These are phyloP conservation scores for Quercus engelmannii DNA, from an alignment of 306 rosid genomes.

Conservation along the genomic window DNA sequence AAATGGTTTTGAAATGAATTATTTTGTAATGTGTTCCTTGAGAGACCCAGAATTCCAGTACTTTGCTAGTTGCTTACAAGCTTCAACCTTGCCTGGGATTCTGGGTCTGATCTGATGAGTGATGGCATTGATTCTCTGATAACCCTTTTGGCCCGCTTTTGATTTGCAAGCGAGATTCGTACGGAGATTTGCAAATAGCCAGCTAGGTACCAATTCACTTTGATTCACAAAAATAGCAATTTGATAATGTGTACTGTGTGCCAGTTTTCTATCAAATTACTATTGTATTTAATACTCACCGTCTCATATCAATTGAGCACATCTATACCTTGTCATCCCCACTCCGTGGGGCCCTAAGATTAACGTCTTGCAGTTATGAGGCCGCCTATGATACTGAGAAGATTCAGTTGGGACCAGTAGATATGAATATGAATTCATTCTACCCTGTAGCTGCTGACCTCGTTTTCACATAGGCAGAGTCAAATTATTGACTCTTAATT, in stretches of 20 bases:
- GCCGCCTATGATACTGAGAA: too few species aligned
- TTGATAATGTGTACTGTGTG: not conserved
- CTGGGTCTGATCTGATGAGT: conserved; percentile 3
- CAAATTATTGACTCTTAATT: not conserved
- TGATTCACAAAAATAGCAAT: conserved; percentile 1
- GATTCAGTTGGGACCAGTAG: not conserved
- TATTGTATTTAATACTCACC: not conserved
- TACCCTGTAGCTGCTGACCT: not conserved
- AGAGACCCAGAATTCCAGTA: not conserved
- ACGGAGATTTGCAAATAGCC: conserved; percentile 30
- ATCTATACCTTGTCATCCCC: not conserved
- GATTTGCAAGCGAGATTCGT: conserved; percentile 35
- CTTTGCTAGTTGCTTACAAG: not conserved
- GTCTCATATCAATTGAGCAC: not conserved
- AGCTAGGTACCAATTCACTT: conserved; percentile 27
- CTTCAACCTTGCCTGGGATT: not conserved
- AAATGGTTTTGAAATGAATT: not conserved
- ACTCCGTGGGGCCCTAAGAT: not conserved
- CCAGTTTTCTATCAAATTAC: not conserved
- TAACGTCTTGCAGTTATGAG: too few species aligned
- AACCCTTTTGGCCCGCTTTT: conserved; percentile 20
- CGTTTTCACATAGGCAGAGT: not conserved
- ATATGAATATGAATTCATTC: not conserved
- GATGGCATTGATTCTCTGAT: conserved; percentile 35
- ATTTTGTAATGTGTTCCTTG: not conserved